Base-by-base conservation (phyloP, 495 filamentous ascomycete species). In the Hamigera avellanea region DNA sequence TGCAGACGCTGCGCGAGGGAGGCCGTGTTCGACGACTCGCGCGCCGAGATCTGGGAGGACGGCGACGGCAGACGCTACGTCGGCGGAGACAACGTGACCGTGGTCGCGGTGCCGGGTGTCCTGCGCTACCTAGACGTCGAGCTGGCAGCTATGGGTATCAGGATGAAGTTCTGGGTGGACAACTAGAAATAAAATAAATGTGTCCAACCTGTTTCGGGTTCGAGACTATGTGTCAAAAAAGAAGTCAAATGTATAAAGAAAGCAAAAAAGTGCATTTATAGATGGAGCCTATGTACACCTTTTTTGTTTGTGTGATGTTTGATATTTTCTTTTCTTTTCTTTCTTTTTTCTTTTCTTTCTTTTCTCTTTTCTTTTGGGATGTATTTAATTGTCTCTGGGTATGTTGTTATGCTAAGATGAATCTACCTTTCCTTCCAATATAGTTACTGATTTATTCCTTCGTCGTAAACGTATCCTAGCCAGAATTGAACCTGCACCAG, bases 91-190 rank as follows among this genome's bases (percentile, higher is more conserved):
- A 75, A 95, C 49, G 89, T 88, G 3, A 89, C 91, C 18, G 61
- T 89, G 32, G 86, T 96, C 41, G 86, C 83, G 35, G 83, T 98
- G 33, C 91, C 91, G 0, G 89, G 87, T 37, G 91, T 93, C 32
- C 59, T 98, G 46, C 81, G 80, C 59, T 96, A 85, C 66, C 54
- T 98, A 42, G 91, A 98, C 68, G 88, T 93, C 5, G 91, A 98
- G 55, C 63, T 98, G 44, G 83, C 85, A 28, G 83, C 86, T 28
- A 96, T 95, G 86, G 87, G 87, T 34, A 77, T 93, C 33, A 73
- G 81, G 51, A 76, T 95, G 69, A 86, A 80, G 69, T 98, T 91
- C 59, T 79, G 78, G 59, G 74, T 96, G 21, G 76, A 66, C 36
- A 63, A 68, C 41, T 59, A 48, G 37, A 40, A 30, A n/a, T 28